A percentile compares a stretch with the other conserved stretches of the same genome.
These are phyloP conservation scores for Aspergillus pseudoviridinutans DNA, from an alignment of 2,329 filamentous ascomycete genomes.

Conservation along the genomic window DNA sequence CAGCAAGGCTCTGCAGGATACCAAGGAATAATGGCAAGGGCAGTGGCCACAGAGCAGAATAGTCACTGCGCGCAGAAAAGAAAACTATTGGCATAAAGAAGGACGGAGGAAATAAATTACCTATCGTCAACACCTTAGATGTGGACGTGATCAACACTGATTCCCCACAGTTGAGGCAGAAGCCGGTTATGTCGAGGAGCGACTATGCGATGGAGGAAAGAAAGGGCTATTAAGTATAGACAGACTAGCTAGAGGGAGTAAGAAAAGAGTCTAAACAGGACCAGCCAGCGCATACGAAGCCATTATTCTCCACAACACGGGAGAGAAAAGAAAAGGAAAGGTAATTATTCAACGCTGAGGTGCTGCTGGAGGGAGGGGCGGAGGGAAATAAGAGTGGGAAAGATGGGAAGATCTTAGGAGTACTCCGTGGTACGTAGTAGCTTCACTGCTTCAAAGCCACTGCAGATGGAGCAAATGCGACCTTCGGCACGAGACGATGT, in stretches of 20 bases:
- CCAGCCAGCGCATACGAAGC: constrained; percentile 21
- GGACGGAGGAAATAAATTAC: background rate
- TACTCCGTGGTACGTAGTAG: background rate
- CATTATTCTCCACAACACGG: constrained; percentile 13
- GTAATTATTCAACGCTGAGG: background rate
- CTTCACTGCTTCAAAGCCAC: constrained; percentile 6
- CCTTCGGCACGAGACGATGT: constrained; percentile 34
- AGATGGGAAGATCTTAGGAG: constrained; percentile 1
- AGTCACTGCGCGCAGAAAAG: background rate
- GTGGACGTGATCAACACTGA: background rate
- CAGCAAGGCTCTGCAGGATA: background rate
- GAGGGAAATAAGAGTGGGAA: constrained; percentile 5
- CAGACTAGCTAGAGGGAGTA: constrained; percentile 1
- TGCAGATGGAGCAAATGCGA: constrained; percentile 26
- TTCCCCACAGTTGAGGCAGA: background rate
- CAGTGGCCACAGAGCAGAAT: background rate
- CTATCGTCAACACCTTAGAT: background rate
- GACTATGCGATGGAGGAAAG: background rate
- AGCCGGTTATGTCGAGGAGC: background rate
- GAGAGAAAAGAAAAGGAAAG: constrained; percentile 5
- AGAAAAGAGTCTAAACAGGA: constrained; percentile 18
- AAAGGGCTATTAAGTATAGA: constrained; percentile 2
- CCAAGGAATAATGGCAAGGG: background rate
- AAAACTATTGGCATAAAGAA: background rate
- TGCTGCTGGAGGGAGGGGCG: constrained; percentile 2